phyloP scores from a whole-genome alignment of 345 rosid genomes.

The Abelmoschus esculentus region DNA sequence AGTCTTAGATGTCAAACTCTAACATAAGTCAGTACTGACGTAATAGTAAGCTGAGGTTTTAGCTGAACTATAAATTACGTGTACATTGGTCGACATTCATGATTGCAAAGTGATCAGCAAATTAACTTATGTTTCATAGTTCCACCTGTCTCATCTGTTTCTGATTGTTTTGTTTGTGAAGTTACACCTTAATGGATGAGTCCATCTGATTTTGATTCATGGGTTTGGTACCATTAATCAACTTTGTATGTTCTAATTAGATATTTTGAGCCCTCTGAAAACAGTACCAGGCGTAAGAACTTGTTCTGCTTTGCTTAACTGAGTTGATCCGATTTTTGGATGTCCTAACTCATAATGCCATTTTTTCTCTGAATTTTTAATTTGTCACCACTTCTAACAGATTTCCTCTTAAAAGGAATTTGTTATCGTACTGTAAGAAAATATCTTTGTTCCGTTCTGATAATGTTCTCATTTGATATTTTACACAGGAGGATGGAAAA shows the following conservation, averaged over 20 bases:
- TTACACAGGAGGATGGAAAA: constrained; percentile 71
- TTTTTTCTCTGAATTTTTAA: neutral
- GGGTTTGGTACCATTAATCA: neutral
- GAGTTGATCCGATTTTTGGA: neutral
- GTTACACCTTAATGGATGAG: neutral
- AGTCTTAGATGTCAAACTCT: neutral
- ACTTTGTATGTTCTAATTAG: neutral
- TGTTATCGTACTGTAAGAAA: neutral
- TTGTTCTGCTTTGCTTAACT: neutral
- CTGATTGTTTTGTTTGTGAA: neutral
- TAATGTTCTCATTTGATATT: constrained; percentile 2
- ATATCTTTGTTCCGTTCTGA: neutral
- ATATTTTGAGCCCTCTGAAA: neutral
- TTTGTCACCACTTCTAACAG: neutral
- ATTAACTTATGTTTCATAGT: neutral
- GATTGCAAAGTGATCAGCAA: neutral
- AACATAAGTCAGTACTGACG: neutral
- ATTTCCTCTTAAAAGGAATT: neutral
- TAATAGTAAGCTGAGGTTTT: neutral
- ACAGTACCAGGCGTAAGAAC: neutral
- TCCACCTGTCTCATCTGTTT: neutral
- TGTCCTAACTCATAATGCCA: neutral
- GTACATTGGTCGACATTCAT: neutral
- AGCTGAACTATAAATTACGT: neutral
- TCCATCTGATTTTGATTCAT: neutral